These are phyloP conservation scores for Taphrina confusa DNA, from an alignment of 1,139 yeast species.

Conservation along the genomic window DNA sequence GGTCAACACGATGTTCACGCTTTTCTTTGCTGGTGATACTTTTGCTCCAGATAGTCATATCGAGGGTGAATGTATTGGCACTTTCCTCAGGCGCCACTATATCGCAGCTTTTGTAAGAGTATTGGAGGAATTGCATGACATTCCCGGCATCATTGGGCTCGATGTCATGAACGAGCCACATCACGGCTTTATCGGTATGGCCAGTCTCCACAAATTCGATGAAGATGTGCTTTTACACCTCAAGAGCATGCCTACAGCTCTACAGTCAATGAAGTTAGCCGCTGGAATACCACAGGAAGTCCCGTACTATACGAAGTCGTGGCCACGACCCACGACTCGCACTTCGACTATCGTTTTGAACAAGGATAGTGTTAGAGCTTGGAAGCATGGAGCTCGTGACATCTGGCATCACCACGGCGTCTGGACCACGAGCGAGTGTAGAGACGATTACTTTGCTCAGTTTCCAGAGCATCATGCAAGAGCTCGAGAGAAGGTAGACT, in stretches of 20 bases:
- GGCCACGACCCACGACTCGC: slow-evolving; percentile 29
- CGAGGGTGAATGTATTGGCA: slow-evolving; percentile 75
- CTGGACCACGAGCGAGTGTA: slow-evolving; percentile 1
- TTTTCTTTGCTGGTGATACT: slow-evolving; percentile 75
- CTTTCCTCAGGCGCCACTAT: slow-evolving; percentile 67
- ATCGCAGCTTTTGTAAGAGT: slow-evolving; percentile 59
- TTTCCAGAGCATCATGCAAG: slow-evolving; percentile 8
- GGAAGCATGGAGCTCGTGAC: slow-evolving; percentile 20
- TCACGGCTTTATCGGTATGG: slow-evolving; percentile 44
- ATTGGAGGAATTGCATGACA: slow-evolving; percentile 54
- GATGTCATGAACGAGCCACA: slow-evolving; percentile 90
- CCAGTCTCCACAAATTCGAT: slow-evolving; percentile 41
- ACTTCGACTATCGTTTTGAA: background rate
- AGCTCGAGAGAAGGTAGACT: slow-evolving; percentile 18
- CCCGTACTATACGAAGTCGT: slow-evolving; percentile 46
- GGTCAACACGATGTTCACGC: slow-evolving; percentile 76
- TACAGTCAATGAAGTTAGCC: slow-evolving; percentile 54
- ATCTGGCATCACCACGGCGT: slow-evolving; percentile 24
- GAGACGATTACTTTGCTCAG: slow-evolving; percentile 12
- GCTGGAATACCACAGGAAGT: slow-evolving; percentile 69
- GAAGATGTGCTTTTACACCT: slow-evolving; percentile 43
- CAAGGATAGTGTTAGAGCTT: background rate
- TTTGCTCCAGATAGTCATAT: slow-evolving; percentile 71
- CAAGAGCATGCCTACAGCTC: slow-evolving; percentile 46
- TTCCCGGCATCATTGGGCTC: slow-evolving; percentile 64